These are phyloP conservation scores for Rhizopus microsporus DNA, from an alignment of 371 early-diverging fungal species.

Conservation along the genomic window DNA sequence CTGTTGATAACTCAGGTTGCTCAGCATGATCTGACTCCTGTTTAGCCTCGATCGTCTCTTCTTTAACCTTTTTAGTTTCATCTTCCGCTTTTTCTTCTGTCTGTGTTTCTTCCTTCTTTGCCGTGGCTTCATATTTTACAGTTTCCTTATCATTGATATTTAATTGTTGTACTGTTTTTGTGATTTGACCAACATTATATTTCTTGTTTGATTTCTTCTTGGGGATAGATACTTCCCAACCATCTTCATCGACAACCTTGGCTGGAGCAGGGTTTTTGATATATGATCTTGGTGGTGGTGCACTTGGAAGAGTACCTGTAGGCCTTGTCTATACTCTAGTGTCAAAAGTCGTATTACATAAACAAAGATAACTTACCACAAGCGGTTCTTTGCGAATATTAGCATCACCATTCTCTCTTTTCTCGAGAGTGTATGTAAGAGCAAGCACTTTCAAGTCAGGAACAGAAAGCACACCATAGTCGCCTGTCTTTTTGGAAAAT, in stretches of 20 bases:
- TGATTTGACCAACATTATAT: conserved; percentile 2
- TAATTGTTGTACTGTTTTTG: conserved; percentile 12
- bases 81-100: conserved; percentile 40
- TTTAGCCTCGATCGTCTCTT: conserved; percentile 56
- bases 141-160: conserved; percentile 11
- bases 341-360: not conserved
- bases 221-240: conserved; percentile 45
- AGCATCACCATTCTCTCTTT: conserved; percentile 65
- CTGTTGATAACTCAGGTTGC: no score
- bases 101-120: conserved; percentile 20
- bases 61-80: conserved; percentile 90
- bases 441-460: conserved; percentile 92
- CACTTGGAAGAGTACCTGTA: conserved; percentile 37
- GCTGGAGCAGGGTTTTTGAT: conserved; percentile 13
- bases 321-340: conserved; percentile 31
- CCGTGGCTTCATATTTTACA: conserved; percentile 20
- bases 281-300: conserved; percentile 40
- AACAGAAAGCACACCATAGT: conserved; percentile 77
- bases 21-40: no score
- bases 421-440: conserved; percentile 84
- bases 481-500: conserved; percentile 93
- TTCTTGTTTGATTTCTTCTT: conserved; percentile 35
- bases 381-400: conserved; percentile 68
- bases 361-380: conserved; percentile 24
- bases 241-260: conserved; percentile 51